Conservation (phyloP, 257 asterid genomes). For the Capsicum chinense region DNA sequence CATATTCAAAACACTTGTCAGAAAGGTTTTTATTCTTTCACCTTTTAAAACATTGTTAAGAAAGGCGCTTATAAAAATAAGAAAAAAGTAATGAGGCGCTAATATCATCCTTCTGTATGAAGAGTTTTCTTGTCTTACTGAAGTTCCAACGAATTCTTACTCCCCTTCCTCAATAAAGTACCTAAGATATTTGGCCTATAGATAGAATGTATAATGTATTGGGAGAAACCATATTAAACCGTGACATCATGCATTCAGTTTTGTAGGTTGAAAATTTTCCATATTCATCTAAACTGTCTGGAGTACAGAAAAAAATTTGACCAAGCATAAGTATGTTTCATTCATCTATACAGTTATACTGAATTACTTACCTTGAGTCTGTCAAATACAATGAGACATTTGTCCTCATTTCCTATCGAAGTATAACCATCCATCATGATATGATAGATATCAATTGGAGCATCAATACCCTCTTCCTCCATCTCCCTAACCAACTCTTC, state of each 20-base stretch:
- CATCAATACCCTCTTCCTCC: constrained; percentile 98
- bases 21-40: not conserved
- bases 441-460: constrained; percentile 87
- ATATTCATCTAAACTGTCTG: not conserved
- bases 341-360: not conserved
- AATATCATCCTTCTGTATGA: not conserved
- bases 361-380: constrained; percentile 69
- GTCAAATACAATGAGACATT: constrained; percentile 79
- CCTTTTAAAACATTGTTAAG: constrained; percentile 26
- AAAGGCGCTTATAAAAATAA: not conserved
- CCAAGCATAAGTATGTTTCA: not conserved
- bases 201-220: not conserved
- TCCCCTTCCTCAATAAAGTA: not conserved
- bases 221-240: not conserved
- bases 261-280: constrained; percentile 7
- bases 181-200: not conserved
- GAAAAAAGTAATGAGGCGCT: not conserved
- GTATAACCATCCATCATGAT: constrained; percentile 99
- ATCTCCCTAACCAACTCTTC: constrained; percentile 94
- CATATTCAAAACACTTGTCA: not conserved
- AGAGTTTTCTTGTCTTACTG: not conserved
- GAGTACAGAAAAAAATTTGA: not conserved
- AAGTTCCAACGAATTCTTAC: not conserved
- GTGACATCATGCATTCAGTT: not conserved
- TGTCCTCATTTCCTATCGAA: constrained; percentile 68